Conservation (phyloP, 257 asterid genomes). For the Gardenia jasminoides region DNA sequence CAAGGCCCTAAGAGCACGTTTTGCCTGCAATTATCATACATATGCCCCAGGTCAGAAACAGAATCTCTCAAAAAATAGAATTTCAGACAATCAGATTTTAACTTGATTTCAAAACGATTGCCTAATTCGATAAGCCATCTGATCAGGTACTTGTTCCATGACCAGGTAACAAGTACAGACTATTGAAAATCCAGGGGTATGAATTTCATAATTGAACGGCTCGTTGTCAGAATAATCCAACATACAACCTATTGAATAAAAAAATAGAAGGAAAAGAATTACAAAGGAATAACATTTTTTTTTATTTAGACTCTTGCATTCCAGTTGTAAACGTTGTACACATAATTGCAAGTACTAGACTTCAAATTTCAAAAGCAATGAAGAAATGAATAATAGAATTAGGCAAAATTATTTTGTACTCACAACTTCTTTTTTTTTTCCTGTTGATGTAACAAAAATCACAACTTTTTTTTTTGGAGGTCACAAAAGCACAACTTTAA, state of each 20-base stretch:
- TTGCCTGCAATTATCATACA: conserved; percentile 51
- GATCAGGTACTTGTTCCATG: not conserved
- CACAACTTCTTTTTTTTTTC: too few species aligned
- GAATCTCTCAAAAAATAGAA: not conserved
- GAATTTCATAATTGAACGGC: not conserved
- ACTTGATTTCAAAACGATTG: not conserved
- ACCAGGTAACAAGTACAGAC: not conserved
- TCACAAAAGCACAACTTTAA: not conserved
- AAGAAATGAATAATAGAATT: not conserved
- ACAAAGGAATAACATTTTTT: not conserved
- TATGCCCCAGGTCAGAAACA: not conserved
- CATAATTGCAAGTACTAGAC: not conserved
- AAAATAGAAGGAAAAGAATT: too few species aligned
- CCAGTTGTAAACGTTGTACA: not conserved
- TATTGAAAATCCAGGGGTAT: not conserved
- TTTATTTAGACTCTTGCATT: not conserved
- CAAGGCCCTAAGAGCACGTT: conserved; percentile 83
- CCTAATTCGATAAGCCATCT: not conserved
- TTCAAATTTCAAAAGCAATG: not conserved
- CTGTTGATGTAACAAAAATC: too few species aligned
- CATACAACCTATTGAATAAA: not conserved
- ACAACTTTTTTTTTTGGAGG: too few species aligned
- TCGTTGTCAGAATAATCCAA: not conserved
- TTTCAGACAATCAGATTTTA: not conserved
- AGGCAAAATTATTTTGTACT: not conserved